A percentile compares a stretch with the other conserved stretches of the same genome.
These are phyloP conservation scores for Pseudogymnoascus sp. DNA, from an alignment of 2,329 filamentous ascomycete genomes.

Conservation along the genomic window DNA sequence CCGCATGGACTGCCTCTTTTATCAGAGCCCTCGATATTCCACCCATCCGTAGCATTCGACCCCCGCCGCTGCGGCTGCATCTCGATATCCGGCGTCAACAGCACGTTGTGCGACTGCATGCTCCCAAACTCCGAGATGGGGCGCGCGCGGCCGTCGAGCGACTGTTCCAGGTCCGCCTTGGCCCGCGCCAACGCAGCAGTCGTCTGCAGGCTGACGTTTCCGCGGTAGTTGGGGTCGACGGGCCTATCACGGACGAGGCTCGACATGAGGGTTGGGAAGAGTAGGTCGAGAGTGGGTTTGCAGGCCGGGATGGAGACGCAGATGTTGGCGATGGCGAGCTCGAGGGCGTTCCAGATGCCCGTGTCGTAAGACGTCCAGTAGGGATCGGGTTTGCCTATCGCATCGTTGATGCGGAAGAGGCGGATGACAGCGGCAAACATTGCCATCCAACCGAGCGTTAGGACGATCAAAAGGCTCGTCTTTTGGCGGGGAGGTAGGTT, in stretches of 20 bases:
- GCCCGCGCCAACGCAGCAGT: background rate
- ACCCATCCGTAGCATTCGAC: background rate
- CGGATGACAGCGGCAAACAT: conserved; percentile 8
- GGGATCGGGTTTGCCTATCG: conserved; percentile 2
- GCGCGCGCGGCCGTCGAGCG: background rate
- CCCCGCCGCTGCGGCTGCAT: background rate
- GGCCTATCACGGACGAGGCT: background rate
- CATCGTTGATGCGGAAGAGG: conserved; percentile 9
- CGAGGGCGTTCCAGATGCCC: background rate
- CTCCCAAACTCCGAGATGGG: background rate
- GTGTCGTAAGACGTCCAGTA: background rate
- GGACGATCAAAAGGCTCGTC: conserved; percentile 40
- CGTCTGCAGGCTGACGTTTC: background rate
- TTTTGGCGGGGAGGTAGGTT: conserved; percentile 41
- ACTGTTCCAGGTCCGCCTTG: background rate
- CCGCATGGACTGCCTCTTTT: background rate
- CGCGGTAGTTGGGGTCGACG: background rate
- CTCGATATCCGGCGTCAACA: background rate
- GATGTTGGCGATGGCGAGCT: background rate
- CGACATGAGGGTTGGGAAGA: background rate
- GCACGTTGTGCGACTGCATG: background rate
- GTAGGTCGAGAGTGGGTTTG: background rate
- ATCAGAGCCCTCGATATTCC: background rate
- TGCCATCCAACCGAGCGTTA: conserved; percentile 19
- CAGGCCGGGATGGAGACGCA: background rate